Conservation (phyloP, 768 basidiomycete genomes). For the Boletus rubroflammeus region DNA sequence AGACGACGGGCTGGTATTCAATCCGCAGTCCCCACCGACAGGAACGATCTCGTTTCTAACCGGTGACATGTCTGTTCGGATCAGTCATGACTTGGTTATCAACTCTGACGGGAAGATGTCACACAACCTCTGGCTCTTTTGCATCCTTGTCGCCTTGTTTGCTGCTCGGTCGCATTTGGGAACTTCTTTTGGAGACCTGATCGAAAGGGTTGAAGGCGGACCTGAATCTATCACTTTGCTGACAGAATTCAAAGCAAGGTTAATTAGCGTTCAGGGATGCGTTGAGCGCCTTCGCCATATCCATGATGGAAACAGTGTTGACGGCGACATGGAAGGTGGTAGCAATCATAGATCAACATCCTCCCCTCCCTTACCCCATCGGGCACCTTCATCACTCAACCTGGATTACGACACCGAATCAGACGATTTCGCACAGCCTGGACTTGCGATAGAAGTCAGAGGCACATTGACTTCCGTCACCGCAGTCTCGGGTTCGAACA, state of each 20-base stretch:
- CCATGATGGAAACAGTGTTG: slow-evolving; percentile 13
- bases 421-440: slow-evolving; percentile 14
- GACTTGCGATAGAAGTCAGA: slow-evolving; percentile 1
- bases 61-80: slow-evolving; percentile 8
- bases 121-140: slow-evolving; percentile 46
- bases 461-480: slow-evolving; percentile 2
- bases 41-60: slow-evolving; percentile 13
- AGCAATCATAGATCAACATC: slow-evolving; percentile 23
- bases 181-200: slow-evolving; percentile 15
- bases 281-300: slow-evolving; percentile 17
- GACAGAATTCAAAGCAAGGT: slow-evolving; percentile 21
- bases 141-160: slow-evolving; percentile 31
- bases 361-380: slow-evolving; percentile 22
- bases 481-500: slow-evolving; percentile 5
- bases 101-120: slow-evolving; percentile 53
- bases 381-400: slow-evolving; percentile 6
- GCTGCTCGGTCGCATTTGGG: slow-evolving; percentile 9
- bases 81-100: slow-evolving; percentile 32
- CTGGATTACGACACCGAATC: slow-evolving; percentile 20
- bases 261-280: slow-evolving; percentile 25
- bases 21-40: slow-evolving; percentile 20
- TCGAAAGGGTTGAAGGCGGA: slow-evolving; percentile 10
- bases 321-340: slow-evolving; percentile 18
- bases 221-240: slow-evolving; percentile 13
- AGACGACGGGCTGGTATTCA: slow-evolving; percentile 26